Conservation (phyloP, 768 basidiomycete species). For the Butyriboletus loyo region DNA sequence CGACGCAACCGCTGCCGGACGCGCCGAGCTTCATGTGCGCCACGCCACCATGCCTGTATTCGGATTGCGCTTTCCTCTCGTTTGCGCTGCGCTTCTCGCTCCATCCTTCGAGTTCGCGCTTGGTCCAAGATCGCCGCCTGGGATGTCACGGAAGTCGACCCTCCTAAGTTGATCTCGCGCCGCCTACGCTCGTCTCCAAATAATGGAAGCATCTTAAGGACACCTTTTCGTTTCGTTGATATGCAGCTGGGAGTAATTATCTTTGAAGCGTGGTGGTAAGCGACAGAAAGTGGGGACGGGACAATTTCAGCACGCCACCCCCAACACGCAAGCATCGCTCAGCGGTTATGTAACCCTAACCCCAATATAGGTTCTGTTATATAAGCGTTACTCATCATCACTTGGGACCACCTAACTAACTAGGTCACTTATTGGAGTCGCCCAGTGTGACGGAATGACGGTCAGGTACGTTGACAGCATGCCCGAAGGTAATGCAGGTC, state of each 20-base stretch:
- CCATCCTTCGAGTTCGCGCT: slow-evolving; percentile 57
- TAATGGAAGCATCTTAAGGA: slow-evolving; percentile 37
- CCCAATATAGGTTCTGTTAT: background rate
- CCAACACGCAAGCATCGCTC: background rate
- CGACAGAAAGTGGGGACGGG: background rate
- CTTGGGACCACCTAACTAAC: no score
- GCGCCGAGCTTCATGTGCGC: slow-evolving; percentile 38
- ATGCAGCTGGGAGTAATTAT: background rate
- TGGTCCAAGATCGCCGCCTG: slow-evolving; percentile 58
- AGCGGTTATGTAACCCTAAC: background rate
- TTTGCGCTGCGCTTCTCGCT: slow-evolving; percentile 53
- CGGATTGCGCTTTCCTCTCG: slow-evolving; percentile 55
- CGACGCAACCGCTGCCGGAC: slow-evolving; percentile 45
- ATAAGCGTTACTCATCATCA: background rate
- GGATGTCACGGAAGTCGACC: slow-evolving; percentile 48
- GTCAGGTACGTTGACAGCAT: no score
- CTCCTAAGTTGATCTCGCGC: slow-evolving; percentile 76
- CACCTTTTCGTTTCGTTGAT: background rate
- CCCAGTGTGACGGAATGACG: no score
- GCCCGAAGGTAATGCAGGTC: no score
- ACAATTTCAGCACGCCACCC: background rate
- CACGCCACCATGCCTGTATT: slow-evolving; percentile 74
- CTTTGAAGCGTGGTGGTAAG: background rate
- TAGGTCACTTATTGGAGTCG: no score
- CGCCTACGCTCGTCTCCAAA: slow-evolving; percentile 51